Evolutionary conservation across 1,284 basidiomycete species (phyloP), one percentile per base, ranked within the genome.

Genomic region (Apiotrichum veenhuisii): DNA sequence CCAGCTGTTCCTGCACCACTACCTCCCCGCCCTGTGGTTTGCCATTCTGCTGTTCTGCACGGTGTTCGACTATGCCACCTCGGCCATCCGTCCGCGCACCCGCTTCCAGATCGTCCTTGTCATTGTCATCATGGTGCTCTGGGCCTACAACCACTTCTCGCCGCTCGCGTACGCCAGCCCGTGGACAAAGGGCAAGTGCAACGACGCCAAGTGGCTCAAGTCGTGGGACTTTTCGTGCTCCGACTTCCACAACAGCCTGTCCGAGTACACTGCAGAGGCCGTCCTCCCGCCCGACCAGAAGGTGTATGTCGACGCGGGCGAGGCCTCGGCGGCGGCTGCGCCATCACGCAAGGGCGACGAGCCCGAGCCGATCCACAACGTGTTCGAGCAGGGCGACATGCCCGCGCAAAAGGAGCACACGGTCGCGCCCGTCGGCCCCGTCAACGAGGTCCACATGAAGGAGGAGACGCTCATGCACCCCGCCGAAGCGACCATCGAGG

Each of bases 1-100:
- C 25, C 95, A 98, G 72, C 84, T 98, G 45, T 98, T 98, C 83
- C 76, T 98, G 27, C 94, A 98, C 73, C 94, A 98, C 78, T 97
- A 98, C 75, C 87, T 97, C 75, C 94, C 94, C 0, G 91, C 95
- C 0, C 81, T 99, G 17, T 98, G 96, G 77, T 98, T 94, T 71
- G 86, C 91, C 22, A 86, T 98, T 64, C 82, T 98, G 11, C 80
- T 93, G 26, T 82, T 83, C 30, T 88, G 87, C 52, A 82, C 81
- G 2, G 81, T 89, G 1, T 97, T 98, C 68, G 96, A 98, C 74
- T 82, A 92, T 42, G 75, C 85, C 37, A 97, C 93, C 0, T 87
- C 87, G 30, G 82, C 83, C 1, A 78, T 98, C 11, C 82, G 87
- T 18, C 89, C 91, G 0, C 81, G 85, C 25, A 77, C 89, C 23